Evolutionary conservation across 2,329 filamentous ascomycete species (phyloP), one percentile per base, ranked within the genome.

Genomic region (Aspergillus melleus): DNA sequence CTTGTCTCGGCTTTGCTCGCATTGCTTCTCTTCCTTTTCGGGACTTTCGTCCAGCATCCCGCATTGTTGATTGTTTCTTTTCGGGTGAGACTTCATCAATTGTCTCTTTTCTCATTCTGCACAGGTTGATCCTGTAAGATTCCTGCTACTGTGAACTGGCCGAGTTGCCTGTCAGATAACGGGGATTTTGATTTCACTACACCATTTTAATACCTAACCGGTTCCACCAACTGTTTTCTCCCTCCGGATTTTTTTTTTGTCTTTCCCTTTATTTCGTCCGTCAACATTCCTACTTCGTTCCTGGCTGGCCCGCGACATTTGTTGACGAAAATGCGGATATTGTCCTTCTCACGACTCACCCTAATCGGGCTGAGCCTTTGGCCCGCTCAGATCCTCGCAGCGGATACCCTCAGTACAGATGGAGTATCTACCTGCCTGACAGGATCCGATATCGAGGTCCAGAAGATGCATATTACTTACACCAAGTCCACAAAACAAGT

Each of bases 401-500:
- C 79, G 62, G 87, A 94, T 67, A 81, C 96, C 59, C 85, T 99
- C 59, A 85, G 88, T 72, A 97, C 93, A 24, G 85, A 84, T 63
- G 91, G 92, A 60, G 96, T 95, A 79, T 86, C 82, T 70, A 87
- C 88, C 64, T 98, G 95, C 77, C 68, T 83, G 68, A 65, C 70
- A 11, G 71, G 74, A 51, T 75, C 81, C 60, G 78, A 84, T 67
- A 87, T 98, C 69, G 83, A 83, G 63, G 88, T 97, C 56, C 81
- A 92, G 66, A 87, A 84, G 68, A 81, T 96, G 63, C 81, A 94
- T 68, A 89, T 97, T 61, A 80, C 85, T 67, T 98, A 96, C 79
- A 86, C 96, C 80, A 88, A 88, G 65, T 82, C 84, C 60, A 87
- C 88, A 61, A 88, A 90, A 72, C 84, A 84, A 52, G 84, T 98